Conservation (phyloP, 805 yeast genomes). For the Barnettozyma californica region DNA sequence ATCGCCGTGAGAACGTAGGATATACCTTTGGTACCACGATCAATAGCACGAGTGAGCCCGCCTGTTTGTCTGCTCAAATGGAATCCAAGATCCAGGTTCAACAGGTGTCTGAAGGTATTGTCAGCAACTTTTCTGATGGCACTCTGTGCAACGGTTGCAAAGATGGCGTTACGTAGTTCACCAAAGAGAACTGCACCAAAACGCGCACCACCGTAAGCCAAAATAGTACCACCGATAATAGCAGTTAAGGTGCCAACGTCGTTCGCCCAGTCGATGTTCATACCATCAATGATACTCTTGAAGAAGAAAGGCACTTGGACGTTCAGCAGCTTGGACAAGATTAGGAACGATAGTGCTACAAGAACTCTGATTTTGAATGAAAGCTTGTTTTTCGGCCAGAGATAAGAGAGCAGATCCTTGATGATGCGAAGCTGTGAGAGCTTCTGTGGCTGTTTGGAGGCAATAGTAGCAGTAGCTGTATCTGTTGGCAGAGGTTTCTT, state of each 20-base stretch:
- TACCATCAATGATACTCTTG: conserved; percentile 80
- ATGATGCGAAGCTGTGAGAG: conserved; percentile 47
- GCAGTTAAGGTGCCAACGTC: conserved; percentile 61
- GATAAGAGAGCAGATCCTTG: conserved; percentile 56
- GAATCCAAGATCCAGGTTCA: conserved; percentile 82
- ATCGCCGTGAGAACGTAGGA: conserved; percentile 87
- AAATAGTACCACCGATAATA: conserved; percentile 58
- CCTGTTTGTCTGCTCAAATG: conserved; percentile 93
- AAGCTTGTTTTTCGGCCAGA: conserved; percentile 76
- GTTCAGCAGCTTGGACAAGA: conserved; percentile 78
- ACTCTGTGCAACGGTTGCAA: conserved; percentile 91
- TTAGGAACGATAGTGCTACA: conserved; percentile 64
- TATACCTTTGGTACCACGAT: conserved; percentile 96
- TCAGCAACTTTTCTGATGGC: conserved; percentile 89
- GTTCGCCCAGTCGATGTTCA: conserved; percentile 84
- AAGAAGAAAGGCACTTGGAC: conserved; percentile 96
- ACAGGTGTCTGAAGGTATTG: conserved; percentile 78
- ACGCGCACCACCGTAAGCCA: conserved; percentile 91
- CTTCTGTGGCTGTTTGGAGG: conserved; percentile 11
- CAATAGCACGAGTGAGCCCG: conserved; percentile 93
- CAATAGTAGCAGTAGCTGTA: neutral
- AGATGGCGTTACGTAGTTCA: conserved; percentile 89
- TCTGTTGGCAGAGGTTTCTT: neutral
- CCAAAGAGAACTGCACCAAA: conserved; percentile 94
- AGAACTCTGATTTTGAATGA: conserved; percentile 70